Evolutionary conservation across 177 flowering plant genomes (phyloP), one percentile per base, ranked within the genome.

Genomic region (Vitis hybrid): DNA sequence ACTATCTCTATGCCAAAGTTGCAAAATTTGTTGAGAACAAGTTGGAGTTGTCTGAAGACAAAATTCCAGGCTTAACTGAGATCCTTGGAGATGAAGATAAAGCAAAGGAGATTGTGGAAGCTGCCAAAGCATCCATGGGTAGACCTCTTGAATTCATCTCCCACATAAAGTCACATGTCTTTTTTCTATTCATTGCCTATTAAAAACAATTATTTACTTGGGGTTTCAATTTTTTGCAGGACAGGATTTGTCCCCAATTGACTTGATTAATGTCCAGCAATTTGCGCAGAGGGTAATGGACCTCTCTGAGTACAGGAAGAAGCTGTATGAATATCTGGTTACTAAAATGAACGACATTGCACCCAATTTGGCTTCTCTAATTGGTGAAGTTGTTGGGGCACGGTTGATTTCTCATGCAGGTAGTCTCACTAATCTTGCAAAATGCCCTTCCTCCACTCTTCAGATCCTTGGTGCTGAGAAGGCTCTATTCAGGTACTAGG

Each of bases 51-150:
- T 71, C 93, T 70, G 98, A 96, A 64, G 97, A 88, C 3, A 78
- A 86, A 52, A 75, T 94, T 49, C 84, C 93, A 2, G 91, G 70
- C 13, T 82, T 96, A 68, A 81, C 89, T 30, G 99, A 95, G n/a
- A 78, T 93, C 70, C 76, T 95, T 52, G 97, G 98, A 13, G 99
- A 95, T 77, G 98, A 93, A 80, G 99, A 93, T 55, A 94, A 96
- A 76, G 98, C 99, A 0, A 93, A 84, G 74, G 99, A 93, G 80
- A 79, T 92, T 71, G 80, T 94, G 7, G 98, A 91, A 79, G 98
- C 99, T 80, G 90, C 97, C 62, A 94, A 92, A 70, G 87, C 95
- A 56, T 96, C 98, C n/a, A 93, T 96, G 97, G 99, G 99, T 91
- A 82, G 18, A 59, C 40, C 17, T 65, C 51, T 57, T 62, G 14